phyloP scores from a whole-genome alignment of 192 early-diverging fungal species.

The Funneliformis mosseae region DNA sequence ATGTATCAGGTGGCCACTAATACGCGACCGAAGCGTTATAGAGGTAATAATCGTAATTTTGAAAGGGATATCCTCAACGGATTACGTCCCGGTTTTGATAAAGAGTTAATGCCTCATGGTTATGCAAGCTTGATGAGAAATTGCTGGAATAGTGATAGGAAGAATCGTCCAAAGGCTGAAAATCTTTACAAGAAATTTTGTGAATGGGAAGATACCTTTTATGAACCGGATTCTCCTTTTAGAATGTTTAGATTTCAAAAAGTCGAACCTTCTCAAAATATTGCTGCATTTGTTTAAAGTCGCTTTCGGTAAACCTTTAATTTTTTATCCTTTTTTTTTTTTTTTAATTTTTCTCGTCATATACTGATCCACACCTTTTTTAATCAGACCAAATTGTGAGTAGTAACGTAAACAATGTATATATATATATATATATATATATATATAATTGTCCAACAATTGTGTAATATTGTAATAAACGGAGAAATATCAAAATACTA shows the following conservation, averaged over 20 bases:
- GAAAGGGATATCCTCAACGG: conserved; percentile 2
- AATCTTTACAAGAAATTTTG: not conserved
- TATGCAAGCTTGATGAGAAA: not conserved
- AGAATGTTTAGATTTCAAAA: not conserved
- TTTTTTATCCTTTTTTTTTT: no score
- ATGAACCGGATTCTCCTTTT: not conserved
- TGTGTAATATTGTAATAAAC: no score
- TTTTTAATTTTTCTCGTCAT: no score
- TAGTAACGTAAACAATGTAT: no score
- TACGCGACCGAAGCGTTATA: not conserved
- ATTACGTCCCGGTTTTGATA: not conserved
- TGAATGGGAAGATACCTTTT: not conserved
- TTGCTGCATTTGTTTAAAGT: not conserved
- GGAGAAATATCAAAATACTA: no score
- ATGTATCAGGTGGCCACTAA: conserved; percentile 1
- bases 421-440: no score
- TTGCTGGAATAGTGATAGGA: not conserved
- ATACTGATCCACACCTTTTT: no score
- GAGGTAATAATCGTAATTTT: not conserved
- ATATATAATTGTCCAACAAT: no score
- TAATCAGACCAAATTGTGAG: no score
- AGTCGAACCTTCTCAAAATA: not conserved
- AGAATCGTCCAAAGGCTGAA: not conserved
- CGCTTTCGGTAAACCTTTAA: no score
- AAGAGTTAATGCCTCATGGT: not conserved